A percentile compares a stretch with the other conserved stretches of the same genome.
phyloP scores from a whole-genome alignment of 179 eudicot species.

The Silene noctiflora region DNA sequence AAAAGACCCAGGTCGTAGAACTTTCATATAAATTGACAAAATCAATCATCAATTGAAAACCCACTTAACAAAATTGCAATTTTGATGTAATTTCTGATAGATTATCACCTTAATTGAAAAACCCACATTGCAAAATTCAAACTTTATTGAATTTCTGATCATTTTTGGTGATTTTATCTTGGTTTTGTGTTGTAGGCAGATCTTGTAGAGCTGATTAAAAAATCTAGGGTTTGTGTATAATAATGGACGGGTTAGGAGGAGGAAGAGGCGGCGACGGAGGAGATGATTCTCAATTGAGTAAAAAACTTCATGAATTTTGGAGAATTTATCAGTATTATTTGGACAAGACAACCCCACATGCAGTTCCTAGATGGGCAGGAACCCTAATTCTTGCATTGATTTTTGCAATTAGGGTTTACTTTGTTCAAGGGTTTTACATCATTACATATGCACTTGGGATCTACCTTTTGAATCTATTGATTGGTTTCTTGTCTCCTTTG shows the following conservation, averaged over 20 bases:
- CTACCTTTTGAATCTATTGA: conserved; percentile 59
- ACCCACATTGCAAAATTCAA: conserved; percentile 18
- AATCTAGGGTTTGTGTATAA: conserved; percentile 20
- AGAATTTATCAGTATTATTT: conserved; percentile 57
- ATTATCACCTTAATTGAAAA: conserved; percentile 9
- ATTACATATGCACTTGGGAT: conserved; percentile 69
- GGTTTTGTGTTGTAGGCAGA: conserved; percentile 23
- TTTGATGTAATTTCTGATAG: neutral
- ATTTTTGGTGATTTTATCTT: neutral
- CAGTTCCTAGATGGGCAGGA: conserved; percentile 60
- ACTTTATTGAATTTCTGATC: neutral
- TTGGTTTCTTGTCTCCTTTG: conserved; percentile 72
- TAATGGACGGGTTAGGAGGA: conserved; percentile 33
- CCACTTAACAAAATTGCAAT: neutral
- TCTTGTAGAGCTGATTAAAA: conserved; percentile 17
- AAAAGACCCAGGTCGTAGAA: conserved; percentile 11
- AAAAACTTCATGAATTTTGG: conserved; percentile 35
- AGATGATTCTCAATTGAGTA: conserved; percentile 27
- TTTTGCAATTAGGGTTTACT: conserved; percentile 51
- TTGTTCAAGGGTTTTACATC: conserved; percentile 62
- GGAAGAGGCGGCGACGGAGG: conserved; percentile 3
- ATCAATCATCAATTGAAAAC: neutral
- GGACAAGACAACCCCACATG: conserved; percentile 68
- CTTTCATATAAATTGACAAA: neutral
- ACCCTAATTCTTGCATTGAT: conserved; percentile 41